Base-by-base conservation (phyloP, 2,329 filamentous ascomycete genomes). In the Colletotrichum tropicale region DNA sequence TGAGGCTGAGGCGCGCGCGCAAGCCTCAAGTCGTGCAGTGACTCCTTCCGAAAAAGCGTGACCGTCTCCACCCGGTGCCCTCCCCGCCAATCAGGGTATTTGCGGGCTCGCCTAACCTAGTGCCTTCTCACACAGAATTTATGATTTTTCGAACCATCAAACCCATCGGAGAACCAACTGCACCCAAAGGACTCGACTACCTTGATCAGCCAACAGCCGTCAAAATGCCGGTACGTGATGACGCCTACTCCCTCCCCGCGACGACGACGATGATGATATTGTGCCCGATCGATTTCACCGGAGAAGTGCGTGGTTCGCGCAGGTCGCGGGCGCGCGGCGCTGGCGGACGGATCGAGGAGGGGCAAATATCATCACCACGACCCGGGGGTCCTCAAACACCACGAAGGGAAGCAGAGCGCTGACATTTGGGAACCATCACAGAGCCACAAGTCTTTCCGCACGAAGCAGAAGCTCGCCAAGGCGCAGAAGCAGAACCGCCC, bases 391-490 rank as follows among this genome's bases (percentile, higher is more conserved):
- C 32, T 43, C 36, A 56, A 30, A 52, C 24, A 34, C 12, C 16
- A 43, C 58, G 5, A 9, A 60, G n/a, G 30, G 24, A 48, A 77
- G 30, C 61, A 66, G 66, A 66, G 48, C 43, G 67, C 76, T 74
- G 62, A 76, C 70, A 13, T 32, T 67, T 52, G 10, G 8, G n/a
- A 60, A 61, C n/a, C 30, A 60, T n/a, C 70, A 86, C 88, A 98
- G 96, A 96, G 94, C 94, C 96, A 99, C 92, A 99, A 99, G 94
- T 95, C 96, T 88, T 99, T 99, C 96, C 95, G 96, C 89, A 98
- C 96, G 90, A 99, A 99, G 96, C 94, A 98, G 90, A 99, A 99
- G 97, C 96, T 99, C 91, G 97, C 97, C 87, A 98, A 96, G 93
- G 97, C 97, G 88, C 96, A 98, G 93, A 98, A 98, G 94, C 96